A percentile compares a stretch with the other conserved stretches of the same genome.
Evolutionary conservation across 805 yeast genomes (phyloP).

Genomic region (Lachancea thermotolerans): DNA sequence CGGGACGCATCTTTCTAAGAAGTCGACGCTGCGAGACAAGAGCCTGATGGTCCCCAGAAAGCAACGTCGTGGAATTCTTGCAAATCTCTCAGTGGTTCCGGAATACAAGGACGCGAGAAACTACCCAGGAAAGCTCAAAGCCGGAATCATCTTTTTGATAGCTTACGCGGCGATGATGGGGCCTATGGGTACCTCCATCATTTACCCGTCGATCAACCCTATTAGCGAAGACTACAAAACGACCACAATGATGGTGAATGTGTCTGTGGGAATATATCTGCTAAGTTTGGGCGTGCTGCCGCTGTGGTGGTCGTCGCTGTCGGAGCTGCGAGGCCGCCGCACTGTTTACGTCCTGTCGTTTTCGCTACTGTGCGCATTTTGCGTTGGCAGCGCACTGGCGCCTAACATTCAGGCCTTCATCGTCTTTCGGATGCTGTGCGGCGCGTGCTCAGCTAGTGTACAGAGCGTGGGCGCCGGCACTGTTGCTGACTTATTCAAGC

Average conservation of each 20-base stretch:
- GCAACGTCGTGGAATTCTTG: constrained; percentile 54
- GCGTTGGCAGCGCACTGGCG: constrained; percentile 65
- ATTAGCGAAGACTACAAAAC: constrained; percentile 52
- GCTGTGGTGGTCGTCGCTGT: constrained; percentile 80
- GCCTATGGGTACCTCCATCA: constrained; percentile 83
- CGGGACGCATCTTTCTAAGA: constrained; percentile 1
- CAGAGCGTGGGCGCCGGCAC: constrained; percentile 91
- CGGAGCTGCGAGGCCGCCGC: constrained; percentile 71
- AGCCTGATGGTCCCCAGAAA: constrained; percentile 18
- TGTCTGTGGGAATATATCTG: constrained; percentile 74
- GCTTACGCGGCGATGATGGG: constrained; percentile 75
- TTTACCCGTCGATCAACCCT: constrained; percentile 68
- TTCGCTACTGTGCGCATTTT: constrained; percentile 52
- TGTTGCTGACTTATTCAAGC: constrained; percentile 61
- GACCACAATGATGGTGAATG: constrained; percentile 53
- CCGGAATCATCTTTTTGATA: constrained; percentile 52
- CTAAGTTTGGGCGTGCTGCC: constrained; percentile 74
- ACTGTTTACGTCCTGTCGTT: constrained; percentile 67
- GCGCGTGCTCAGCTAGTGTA: constrained; percentile 79
- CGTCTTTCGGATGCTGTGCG: constrained; percentile 61
- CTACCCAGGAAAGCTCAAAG: constrained; percentile 46
- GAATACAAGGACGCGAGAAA: constrained; percentile 70
- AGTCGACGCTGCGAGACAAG: constrained; percentile 11
- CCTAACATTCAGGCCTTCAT: constrained; percentile 57
- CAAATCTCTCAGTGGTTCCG: constrained; percentile 46